Conservation (phyloP, 2,329 filamentous ascomycete genomes). For the Aspergillus caelatus region DNA sequence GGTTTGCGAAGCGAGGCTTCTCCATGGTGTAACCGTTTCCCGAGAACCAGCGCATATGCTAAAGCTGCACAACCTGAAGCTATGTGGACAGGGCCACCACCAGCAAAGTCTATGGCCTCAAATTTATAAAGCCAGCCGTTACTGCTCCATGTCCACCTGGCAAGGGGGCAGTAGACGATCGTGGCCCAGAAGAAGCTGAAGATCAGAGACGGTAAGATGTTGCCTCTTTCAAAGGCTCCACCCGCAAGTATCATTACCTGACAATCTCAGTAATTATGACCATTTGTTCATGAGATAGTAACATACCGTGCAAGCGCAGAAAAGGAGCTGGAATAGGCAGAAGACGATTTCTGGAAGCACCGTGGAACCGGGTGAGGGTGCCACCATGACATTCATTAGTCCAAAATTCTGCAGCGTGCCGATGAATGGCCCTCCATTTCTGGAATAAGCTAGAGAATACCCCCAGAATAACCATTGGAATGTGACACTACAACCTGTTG, state of each 20-base stretch:
- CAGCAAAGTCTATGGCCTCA: conserved; percentile 73
- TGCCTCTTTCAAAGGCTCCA: conserved; percentile 65
- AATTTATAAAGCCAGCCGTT: conserved; percentile 72
- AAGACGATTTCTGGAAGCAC: conserved; percentile 67
- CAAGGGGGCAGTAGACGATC: conserved; percentile 72
- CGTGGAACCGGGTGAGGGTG: conserved; percentile 60
- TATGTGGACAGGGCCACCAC: conserved; percentile 75
- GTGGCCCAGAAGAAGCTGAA: conserved; percentile 75
- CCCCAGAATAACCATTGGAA: conserved; percentile 67
- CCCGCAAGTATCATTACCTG: conserved; percentile 68
- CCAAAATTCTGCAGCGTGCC: conserved; percentile 65
- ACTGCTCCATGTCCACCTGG: conserved; percentile 77
- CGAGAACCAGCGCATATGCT: conserved; percentile 73
- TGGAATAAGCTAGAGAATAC: conserved; percentile 64
- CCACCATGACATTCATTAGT: conserved; percentile 61
- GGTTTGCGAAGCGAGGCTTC: conserved; percentile 58
- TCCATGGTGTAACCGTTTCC: conserved; percentile 63
- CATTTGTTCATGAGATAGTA: too few relatives aligned
- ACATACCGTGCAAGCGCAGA: conserved; percentile 52
- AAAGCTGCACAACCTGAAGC: conserved; percentile 71
- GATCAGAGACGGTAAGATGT: conserved; percentile 65
- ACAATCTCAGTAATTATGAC: conserved; percentile 23
- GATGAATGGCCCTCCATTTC: conserved; percentile 64
- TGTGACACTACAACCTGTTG: conserved; percentile 32
- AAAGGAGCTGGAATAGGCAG: conserved; percentile 67